These are phyloP conservation scores for Candolleomyces efflorescens DNA, from an alignment of 768 basidiomycete genomes.

Conservation along the genomic window DNA sequence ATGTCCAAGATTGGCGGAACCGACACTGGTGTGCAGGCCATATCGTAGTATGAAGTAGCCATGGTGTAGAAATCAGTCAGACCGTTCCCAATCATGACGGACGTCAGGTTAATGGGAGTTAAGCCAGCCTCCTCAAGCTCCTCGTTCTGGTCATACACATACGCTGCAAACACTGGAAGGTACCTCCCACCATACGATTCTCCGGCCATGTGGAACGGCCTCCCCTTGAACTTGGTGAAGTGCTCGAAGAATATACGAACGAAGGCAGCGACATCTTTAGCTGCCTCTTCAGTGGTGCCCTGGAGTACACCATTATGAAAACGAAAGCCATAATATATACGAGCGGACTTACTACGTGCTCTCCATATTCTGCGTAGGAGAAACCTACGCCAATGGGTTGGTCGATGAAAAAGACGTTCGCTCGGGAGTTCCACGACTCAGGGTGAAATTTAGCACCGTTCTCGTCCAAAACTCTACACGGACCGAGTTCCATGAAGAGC, in stretches of 20 bases:
- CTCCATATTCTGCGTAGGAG: constrained; percentile 64
- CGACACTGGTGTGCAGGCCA: constrained; percentile 52
- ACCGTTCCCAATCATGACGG: constrained; percentile 71
- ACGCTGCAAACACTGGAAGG: constrained; percentile 70
- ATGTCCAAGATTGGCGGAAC: constrained; percentile 42
- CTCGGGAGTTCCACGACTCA: constrained; percentile 68
- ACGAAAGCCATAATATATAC: neutral
- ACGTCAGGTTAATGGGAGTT: constrained; percentile 59
- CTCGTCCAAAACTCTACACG: constrained; percentile 58
- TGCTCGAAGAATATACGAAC: constrained; percentile 77
- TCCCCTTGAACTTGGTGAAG: constrained; percentile 65
- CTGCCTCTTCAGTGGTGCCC: constrained; percentile 78
- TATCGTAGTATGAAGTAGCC: constrained; percentile 37
- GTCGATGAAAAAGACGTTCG: constrained; percentile 60
- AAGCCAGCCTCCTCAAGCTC: constrained; percentile 48
- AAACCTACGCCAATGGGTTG: constrained; percentile 62
- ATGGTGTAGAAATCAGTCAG: constrained; percentile 53
- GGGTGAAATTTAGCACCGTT: constrained; percentile 53
- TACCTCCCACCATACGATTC: constrained; percentile 79
- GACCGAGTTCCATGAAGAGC: constrained; percentile 32
- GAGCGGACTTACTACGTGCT: constrained; percentile 42
- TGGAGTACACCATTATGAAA: constrained; percentile 14
- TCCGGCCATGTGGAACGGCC: constrained; percentile 69
- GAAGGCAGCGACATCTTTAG: constrained; percentile 71
- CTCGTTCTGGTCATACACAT: constrained; percentile 70